These are phyloP conservation scores for Leccinum sublutescens DNA, from an alignment of 768 basidiomycete genomes.

Conservation along the genomic window DNA sequence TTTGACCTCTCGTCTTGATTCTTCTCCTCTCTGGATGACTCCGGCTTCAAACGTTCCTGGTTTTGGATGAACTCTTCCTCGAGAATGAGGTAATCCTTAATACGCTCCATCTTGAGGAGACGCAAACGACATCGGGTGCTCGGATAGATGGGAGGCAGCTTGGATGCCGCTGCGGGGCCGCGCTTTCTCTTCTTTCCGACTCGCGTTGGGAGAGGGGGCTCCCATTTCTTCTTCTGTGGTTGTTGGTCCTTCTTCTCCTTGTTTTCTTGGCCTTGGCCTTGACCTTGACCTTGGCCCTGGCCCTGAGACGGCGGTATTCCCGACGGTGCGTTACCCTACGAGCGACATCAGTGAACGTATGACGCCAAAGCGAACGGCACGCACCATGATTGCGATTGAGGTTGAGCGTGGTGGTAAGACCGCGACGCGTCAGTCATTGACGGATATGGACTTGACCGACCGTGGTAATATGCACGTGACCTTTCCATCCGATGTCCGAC, in stretches of 20 bases:
- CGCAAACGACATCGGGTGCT: slow-evolving; percentile 95
- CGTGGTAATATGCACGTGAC: slow-evolving; percentile 27
- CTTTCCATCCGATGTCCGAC: slow-evolving; percentile 7
- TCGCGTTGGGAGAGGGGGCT: slow-evolving; percentile 94
- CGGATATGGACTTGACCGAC: slow-evolving; percentile 35
- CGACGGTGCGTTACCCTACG: slow-evolving; percentile 75
- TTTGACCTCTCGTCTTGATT: slow-evolving; percentile 92
- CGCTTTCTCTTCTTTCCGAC: slow-evolving; percentile 95
- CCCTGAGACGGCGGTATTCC: slow-evolving; percentile 40
- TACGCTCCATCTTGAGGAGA: slow-evolving; percentile 94
- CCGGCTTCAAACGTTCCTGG: slow-evolving; percentile 87
- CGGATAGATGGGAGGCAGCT: slow-evolving; percentile 90
- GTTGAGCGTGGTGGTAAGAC: background rate
- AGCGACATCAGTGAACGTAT: slow-evolving; percentile 6
- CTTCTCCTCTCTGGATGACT: slow-evolving; percentile 87
- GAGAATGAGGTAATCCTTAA: slow-evolving; percentile 94
- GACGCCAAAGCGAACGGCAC: background rate
- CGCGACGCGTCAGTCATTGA: slow-evolving; percentile 52
- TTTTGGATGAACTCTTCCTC: slow-evolving; percentile 95
- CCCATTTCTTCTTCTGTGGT: slow-evolving; percentile 89
- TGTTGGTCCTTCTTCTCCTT: slow-evolving; percentile 45
- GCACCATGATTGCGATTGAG: slow-evolving; percentile 24
- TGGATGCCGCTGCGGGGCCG: slow-evolving; percentile 88
- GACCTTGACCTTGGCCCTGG: slow-evolving; percentile 41
- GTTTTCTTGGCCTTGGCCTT: slow-evolving; percentile 52